Evolutionary conservation across 2,329 filamentous ascomycete species (phyloP).

Genomic region (Ophiocordyceps robertsii): DNA sequence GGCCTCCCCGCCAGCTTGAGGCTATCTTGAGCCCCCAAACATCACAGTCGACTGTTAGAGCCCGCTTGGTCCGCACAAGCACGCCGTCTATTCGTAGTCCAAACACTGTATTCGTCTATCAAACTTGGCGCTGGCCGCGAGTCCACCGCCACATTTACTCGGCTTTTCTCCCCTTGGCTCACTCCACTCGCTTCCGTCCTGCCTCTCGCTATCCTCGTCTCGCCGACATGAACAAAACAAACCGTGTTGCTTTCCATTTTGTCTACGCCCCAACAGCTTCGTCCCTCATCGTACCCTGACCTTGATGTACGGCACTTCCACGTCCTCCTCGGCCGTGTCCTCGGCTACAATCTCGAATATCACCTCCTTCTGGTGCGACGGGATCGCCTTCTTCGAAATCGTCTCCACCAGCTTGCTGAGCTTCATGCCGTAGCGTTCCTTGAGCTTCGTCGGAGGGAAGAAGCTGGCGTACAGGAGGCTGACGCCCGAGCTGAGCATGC

Average conservation of each 20-base stretch:
- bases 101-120: conserved; percentile 1
- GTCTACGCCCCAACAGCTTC: too few relatives aligned
- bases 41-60: too few relatives aligned
- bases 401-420: conserved; percentile 78
- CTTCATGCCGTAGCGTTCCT: conserved; percentile 71
- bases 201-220: too few relatives aligned
- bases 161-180: not conserved
- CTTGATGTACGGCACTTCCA: conserved; percentile 95
- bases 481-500: conserved; percentile 95
- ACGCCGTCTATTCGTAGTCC: not conserved
- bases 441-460: conserved; percentile 65
- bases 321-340: conserved; percentile 79
- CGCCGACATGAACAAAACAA: too few relatives aligned
- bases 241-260: too few relatives aligned
- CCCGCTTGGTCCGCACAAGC: too few relatives aligned
- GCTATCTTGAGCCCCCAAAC: too few relatives aligned
- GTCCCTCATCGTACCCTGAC: conserved; percentile 44
- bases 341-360: conserved; percentile 95
- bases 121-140: not conserved
- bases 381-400: conserved; percentile 85
- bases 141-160: not conserved
- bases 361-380: conserved; percentile 82
- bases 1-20: too few relatives aligned
- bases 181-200: not conserved
- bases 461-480: conserved; percentile 90